Base-by-base conservation (phyloP, 805 yeast species). In the Ogataea pilisensis region DNA sequence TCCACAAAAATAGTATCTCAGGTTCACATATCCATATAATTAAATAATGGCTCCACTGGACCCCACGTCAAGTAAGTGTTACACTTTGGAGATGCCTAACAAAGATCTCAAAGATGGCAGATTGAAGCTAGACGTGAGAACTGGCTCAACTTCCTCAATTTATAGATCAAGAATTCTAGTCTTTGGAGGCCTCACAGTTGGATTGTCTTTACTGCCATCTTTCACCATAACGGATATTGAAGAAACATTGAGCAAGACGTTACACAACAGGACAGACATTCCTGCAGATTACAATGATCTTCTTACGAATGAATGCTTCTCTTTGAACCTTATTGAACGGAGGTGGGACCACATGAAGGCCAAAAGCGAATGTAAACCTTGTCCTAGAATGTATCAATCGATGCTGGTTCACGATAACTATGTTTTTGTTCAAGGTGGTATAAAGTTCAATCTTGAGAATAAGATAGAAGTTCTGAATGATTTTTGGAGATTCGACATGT, bases 101-200 rank as follows among this genome's bases (percentile, higher is more conserved):
- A 51, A 63, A 11, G 77, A 70, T 37, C 70, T 67, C 26, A 49
- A 51, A 4, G 85, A 78, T 49, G 76, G 75, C 42, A 65, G 84
- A 22, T 56, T 70, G 33, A 70, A 76, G 42, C 62, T 83, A 45
- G 78, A 77, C 39, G 74, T 74, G 34, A 68, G 91, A 42, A 80
- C 88, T 1, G 93, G 93, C 13, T 76, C 87, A 2, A 77, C 87
- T 0, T 63, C 79, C 2, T 64, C 73, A 1, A 66, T 80, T 20
- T 68, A 73, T 28, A 74, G 79, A 50, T 82, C 90, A 5, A 66
- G 78, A 37, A 67, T 84, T 1, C 72, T 80, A 24, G 80, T 77
- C 0, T 76, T 68, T 55, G 91, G 90, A n/a, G 93, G 93, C 0
- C 61, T 81, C 14, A 73, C 79, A 0, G 59, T 79, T 8, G 84